phyloP scores from a whole-genome alignment of 345 rosid genomes.

The Eucalyptus coolabah region DNA sequence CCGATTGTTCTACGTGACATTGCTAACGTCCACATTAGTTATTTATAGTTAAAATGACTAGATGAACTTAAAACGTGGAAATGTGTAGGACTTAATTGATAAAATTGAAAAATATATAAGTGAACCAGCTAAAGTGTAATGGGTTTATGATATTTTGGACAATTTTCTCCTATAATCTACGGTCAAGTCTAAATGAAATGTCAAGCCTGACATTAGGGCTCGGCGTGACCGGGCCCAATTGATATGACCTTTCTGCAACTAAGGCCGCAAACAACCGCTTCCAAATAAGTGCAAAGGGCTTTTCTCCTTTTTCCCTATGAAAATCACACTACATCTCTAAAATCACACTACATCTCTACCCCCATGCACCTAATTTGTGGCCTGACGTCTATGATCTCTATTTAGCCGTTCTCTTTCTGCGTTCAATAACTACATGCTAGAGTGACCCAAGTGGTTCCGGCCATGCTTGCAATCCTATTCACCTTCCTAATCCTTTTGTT shows the following conservation, averaged over 20 bases:
- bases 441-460: background rate
- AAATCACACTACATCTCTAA: background rate
- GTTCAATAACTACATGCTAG: background rate
- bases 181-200: background rate
- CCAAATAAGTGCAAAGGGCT: background rate
- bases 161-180: background rate
- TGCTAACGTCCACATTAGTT: too few relatives aligned
- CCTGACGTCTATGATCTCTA: background rate
- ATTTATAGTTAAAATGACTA: too few relatives aligned
- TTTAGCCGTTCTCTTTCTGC: background rate
- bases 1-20: too few relatives aligned
- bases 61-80: too few relatives aligned
- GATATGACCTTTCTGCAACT: background rate
- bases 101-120: too few relatives aligned
- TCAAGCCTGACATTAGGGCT: background rate
- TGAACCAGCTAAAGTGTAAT: too few relatives aligned
- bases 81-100: too few relatives aligned
- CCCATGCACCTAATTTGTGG: background rate
- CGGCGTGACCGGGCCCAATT: background rate
- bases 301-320: background rate
- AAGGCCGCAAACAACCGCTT: background rate
- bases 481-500: too few relatives aligned
- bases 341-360: background rate
- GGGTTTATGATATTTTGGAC: fast-evolving
- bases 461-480: background rate